phyloP scores from a whole-genome alignment of 441 rosid species.

The Erysimum cheiri region DNA sequence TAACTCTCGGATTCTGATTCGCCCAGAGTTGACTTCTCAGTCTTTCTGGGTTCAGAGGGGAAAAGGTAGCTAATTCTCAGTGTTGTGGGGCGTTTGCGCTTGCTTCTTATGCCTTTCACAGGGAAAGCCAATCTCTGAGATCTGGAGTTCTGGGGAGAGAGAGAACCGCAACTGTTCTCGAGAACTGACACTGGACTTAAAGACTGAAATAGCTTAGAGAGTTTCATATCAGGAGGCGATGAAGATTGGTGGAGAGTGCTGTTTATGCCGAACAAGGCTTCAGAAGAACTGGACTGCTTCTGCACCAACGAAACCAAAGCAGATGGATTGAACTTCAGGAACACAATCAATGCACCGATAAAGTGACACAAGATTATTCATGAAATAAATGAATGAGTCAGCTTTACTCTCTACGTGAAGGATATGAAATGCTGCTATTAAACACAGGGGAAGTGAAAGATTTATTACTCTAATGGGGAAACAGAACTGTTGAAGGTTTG shows the following conservation, averaged over 20 bases:
- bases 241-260: constrained; percentile 42
- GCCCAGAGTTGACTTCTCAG: constrained; percentile 35
- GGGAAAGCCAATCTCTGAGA: constrained; percentile 49
- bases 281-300: constrained; percentile 47
- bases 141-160: constrained; percentile 57
- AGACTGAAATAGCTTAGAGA: constrained; percentile 52
- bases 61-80: constrained; percentile 40
- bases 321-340: constrained; percentile 22
- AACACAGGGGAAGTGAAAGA: neutral
- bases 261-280: constrained; percentile 48
- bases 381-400: neutral
- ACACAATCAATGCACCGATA: neutral
- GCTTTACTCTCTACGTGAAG: neutral
- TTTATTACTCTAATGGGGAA: neutral
- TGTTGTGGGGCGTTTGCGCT: constrained; percentile 59
- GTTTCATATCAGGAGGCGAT: constrained; percentile 48
- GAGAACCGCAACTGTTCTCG: constrained; percentile 64
- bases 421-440: neutral
- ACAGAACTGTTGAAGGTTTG: neutral
- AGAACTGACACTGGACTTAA: constrained; percentile 85
- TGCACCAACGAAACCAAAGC: constrained; percentile 45
- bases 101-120: constrained; percentile 85
- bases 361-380: neutral
- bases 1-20: constrained; percentile 50
- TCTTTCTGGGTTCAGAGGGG: constrained; percentile 45